Evolutionary conservation across 2,329 filamentous ascomycete species (phyloP), one percentile per base, ranked within the genome.

Genomic region (Blumeria hordei): DNA sequence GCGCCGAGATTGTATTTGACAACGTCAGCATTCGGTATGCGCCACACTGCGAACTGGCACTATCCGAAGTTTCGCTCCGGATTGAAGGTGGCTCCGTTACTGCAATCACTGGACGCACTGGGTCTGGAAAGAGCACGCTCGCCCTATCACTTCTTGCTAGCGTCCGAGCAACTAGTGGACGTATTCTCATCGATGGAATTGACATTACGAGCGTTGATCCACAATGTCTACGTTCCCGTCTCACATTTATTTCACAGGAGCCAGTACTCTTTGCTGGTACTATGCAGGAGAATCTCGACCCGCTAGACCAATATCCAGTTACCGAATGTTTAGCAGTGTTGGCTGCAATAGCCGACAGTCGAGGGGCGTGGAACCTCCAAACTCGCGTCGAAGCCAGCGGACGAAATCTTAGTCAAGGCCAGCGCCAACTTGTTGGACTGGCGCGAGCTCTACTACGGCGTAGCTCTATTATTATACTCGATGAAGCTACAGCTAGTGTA

Each of bases 71-170:
- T 33, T 78, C 76, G 0, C 80, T 94, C 58, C 76, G 72, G 1
- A 86, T 94, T 54, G 83, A 84, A 56, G 83, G 81, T 0, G 85
- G 86, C 0, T 82, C 84, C 55, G 81, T 83, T 53, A 85, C 85
- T 0, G 86, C 85, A 0, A 74, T 94, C 18, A 83, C 88, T 10
- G 87, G 87, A 1, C 78, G 86, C 9, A 93, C 86, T 0, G 81
- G 84, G 0, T 87, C 83, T 4, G 87, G 87, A 3, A 94, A 94
- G 67, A 87, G 81, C 53, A 93, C 86, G 0, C 74, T 90, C 1
- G 78, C 78, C 0, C 67, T 81, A 1, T 71, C 75, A 0, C 68
- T 83, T 1, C 72, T 83, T 0, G 76, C 73, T 3, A 77, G 74
- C 10, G 70, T 78, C 12, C 63, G 70, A 0, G 75, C 77, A 0